Base-by-base conservation (phyloP, 1,139 yeast species). In the Candida glucosophila region DNA sequence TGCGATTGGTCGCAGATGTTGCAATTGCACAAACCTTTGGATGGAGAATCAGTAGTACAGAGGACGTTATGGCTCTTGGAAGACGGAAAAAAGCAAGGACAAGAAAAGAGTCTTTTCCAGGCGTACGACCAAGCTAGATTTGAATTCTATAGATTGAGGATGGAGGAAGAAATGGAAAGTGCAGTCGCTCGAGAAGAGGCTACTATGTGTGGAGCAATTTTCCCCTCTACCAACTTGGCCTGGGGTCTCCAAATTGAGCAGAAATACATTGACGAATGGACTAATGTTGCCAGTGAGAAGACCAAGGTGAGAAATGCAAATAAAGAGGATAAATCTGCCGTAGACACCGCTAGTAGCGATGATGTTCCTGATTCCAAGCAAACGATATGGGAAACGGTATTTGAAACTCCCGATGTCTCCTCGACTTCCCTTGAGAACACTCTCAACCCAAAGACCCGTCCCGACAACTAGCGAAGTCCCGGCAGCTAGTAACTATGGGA, bases 1-100 rank as follows among this genome's bases (percentile, higher is more conserved):
- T 55, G 64, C 37, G 83, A 90, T 50, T 90, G 98, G 97, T 66
- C 77, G 28, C 66, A 67, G 28, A 69, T 90, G 53, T 67, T 72
- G 37, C 97, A 90, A 47, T 52, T 75, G 22, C 58, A 67, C 28
- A 78, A 78, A 45, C 80, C 78, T 14, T 64, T 90, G 25, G 95
- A 85, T 45, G 97, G 97, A 32, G 98, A 90, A 54, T 50, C 81
- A 29, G 98, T 90, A 11, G 95, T 90, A 6, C 97, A 88, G 55
- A 73, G 97, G 56, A 77, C 96, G 2, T 40, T 88, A 30, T 82
- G 77, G 63, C 53, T 90, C 26, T 53, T 79, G 41, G 58, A 68
- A 22, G 51, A 59, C 14, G 44, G 62, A 21, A 46, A 55, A 35
- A 25, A 32, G 31, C 35, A 34, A 20, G 43, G 31, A 19, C 33